Percentiles rank a stretch among this genome's conserved stretches.
Conservation (phyloP, 371 early-diverging fungal species). For the Rhizopus delemar region DNA sequence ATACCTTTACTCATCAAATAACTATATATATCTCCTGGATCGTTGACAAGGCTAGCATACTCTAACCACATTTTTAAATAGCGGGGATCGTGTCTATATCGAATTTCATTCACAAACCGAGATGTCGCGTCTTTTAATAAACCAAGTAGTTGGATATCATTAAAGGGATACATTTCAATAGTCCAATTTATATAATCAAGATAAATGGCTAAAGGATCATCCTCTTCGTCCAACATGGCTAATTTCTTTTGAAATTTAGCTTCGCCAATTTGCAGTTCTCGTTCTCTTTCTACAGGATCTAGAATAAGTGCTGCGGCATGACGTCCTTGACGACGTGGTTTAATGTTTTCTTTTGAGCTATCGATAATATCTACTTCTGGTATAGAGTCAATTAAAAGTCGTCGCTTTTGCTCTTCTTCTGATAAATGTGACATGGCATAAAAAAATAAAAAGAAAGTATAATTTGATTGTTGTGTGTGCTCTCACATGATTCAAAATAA, state of each 20-base stretch:
- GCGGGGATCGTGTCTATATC: slow-evolving; percentile 78
- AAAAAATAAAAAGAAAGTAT: not conserved
- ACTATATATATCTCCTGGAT: slow-evolving; percentile 68
- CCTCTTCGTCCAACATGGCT: slow-evolving; percentile 47
- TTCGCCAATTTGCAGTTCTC: slow-evolving; percentile 37
- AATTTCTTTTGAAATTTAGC: slow-evolving; percentile 52
- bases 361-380: slow-evolving; percentile 55
- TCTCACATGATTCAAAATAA: no score
- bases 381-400: slow-evolving; percentile 23
- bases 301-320: slow-evolving; percentile 55
- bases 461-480: not conserved
- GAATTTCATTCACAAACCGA: slow-evolving; percentile 57
- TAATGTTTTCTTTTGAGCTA: slow-evolving; percentile 82
- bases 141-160: slow-evolving; percentile 52
- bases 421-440: not conserved
- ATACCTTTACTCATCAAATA: slow-evolving; percentile 72
- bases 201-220: slow-evolving; percentile 81
- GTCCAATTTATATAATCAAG: slow-evolving; percentile 76
- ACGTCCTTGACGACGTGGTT: slow-evolving; percentile 69
- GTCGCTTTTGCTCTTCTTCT: slow-evolving; percentile 13
- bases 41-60: slow-evolving; percentile 58
- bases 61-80: slow-evolving; percentile 75
- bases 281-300: slow-evolving; percentile 31
- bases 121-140: slow-evolving; percentile 64
- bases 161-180: slow-evolving; percentile 64